Conservation (phyloP, 768 basidiomycete species). For the Neoboletus brunneissimus region DNA sequence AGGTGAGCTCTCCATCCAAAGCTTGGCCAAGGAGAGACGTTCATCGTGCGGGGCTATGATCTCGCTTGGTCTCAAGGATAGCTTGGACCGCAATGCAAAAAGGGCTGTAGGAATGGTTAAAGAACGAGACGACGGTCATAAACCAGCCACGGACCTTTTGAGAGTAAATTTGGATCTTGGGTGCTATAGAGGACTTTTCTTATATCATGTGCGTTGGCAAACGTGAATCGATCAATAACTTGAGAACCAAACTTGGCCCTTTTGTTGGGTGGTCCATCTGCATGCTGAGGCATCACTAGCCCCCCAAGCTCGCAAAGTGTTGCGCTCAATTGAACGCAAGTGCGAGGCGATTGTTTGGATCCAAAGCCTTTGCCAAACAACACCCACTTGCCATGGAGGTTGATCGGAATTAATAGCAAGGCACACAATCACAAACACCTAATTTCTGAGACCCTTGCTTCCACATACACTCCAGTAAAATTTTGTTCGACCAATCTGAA, state of each 20-base stretch:
- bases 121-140: not conserved
- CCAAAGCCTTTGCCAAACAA: constrained; percentile 25
- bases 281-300: constrained; percentile 16
- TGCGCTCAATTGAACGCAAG: no score
- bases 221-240: constrained; percentile 6
- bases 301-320: not conserved
- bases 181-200: constrained; percentile 12
- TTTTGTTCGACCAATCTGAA: no score
- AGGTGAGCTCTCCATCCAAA: constrained; percentile 59
- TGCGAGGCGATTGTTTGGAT: constrained; percentile 24
- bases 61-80: constrained; percentile 53
- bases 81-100: constrained; percentile 50
- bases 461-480: no score
- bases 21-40: constrained; percentile 54
- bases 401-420: not conserved
- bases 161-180: constrained; percentile 13
- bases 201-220: constrained; percentile 25
- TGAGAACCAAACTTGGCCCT: constrained; percentile 20
- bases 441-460: no score
- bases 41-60: constrained; percentile 53
- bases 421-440: no score
- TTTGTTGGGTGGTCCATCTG: constrained; percentile 19
- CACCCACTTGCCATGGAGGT: not conserved
- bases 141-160: constrained; percentile 21
- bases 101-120: constrained; percentile 34